Base-by-base conservation (phyloP, 768 basidiomycete species). In the Astraeus odoratus region DNA sequence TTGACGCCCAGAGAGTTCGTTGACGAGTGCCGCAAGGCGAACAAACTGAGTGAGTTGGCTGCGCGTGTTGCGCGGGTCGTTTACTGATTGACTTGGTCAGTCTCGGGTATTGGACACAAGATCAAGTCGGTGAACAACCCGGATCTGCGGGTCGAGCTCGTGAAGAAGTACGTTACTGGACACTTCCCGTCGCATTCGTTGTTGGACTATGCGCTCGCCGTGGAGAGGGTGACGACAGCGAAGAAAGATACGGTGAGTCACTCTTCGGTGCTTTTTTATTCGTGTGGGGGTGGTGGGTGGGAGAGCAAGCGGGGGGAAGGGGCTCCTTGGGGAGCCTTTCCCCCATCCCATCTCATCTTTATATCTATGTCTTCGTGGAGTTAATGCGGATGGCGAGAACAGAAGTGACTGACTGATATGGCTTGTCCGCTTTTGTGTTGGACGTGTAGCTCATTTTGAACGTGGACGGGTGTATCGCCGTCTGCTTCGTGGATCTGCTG, bases 101-200 rank as follows among this genome's bases (percentile, higher is more conserved):
- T 97, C 75, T 86, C 83, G 54, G 95, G 95, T 74, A 99, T 99
- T 54, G 95, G 95, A 37, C 95, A 99, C 83, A 98, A 98, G 80
- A 96, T 99, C 77, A 99, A 99, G 82, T 91, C 86, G 53, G 88
- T 92, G 53, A 93, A 90, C 70, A 94, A 94, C 79, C 91, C 90
- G 39, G 90, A 93, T 74, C 75, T 90, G 37, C 87, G 88, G 61
- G 88, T 92, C 50, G 86, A 90, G 69, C 83, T 92, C 49, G 89
- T 91, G 44, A 96, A 97, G 77, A 91, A 94, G 71, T 99, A 87
- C 57, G 95, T 95, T 49, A 72, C 63, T 71, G 92, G 95, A 71
- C 71, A 95, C 76, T 99, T 99, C 89, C 95, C 95, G 3, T 84
- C 82, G 59, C 92, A 94, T 71, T 81, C 79, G 52, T 73, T 95